Evolutionary conservation across 257 asterid genomes (phyloP), one percentile per base, ranked within the genome.

Genomic region (Rehmannia glutinosa): DNA sequence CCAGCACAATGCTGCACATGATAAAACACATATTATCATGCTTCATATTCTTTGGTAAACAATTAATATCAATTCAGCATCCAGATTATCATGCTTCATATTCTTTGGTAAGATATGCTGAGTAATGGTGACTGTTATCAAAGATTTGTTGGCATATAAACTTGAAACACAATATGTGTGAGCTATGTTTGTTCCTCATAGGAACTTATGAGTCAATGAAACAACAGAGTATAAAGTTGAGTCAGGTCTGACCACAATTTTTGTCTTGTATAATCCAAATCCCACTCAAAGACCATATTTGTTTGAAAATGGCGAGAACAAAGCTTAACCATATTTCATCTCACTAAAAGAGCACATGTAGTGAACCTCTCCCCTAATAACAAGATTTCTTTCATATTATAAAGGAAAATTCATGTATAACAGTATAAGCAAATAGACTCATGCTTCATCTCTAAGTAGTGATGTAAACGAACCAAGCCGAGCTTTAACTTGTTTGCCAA

Each of bases 1-100:
- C 97, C 95, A 73, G 97, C 93, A 68, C 89, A 89, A 69, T 89
- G 95, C 97, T 89, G 87, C 74, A 60, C 73, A 79, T 38, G 75
- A 59, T 28, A 42, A 56, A 39, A 42, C 38, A 38, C 42, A 36
- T 32, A 55, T 42, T 52, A 28, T 58, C 62, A 39, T 32, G 25
- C n/a, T n/a, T n/a, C n/a, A n/a, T n/a, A n/a, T n/a, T n/a, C n/a
- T n/a, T n/a, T n/a, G 54, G 24, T 35, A 54, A 62, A 11, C 2
- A 74, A 80, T 82, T 82, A 87, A 80, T 49, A 69, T 80, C 86
- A 42, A 16, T 45, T 32, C 64, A 66, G 33, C 30, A 6, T n/a
- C 49, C 20, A 66, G 5, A 41, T 42, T 28, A 13, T 24, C 1
- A 38, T 20, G 32, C 58, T 51, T n/a, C 19, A 11, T 23, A 56